Conservation (phyloP, 805 yeast species). For the Suhomyces vadensis region DNA sequence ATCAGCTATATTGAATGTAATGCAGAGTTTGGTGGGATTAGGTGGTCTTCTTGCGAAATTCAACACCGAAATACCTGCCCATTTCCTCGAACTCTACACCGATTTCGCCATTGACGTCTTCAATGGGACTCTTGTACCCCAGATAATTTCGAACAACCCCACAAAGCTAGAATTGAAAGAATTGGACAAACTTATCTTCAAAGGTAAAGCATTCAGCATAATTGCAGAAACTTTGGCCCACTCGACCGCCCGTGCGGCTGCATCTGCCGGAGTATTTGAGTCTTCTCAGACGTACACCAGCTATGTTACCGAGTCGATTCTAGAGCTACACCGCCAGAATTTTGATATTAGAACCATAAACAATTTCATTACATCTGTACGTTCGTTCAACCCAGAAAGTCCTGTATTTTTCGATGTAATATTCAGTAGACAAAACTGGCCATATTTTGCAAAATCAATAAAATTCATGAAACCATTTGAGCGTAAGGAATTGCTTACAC, state of each 20-base stretch:
- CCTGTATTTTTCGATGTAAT: conserved; percentile 23
- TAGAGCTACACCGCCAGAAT: conserved; percentile 12
- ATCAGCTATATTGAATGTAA: conserved; percentile 10
- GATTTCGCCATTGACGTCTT: not conserved
- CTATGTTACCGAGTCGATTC: conserved; percentile 21
- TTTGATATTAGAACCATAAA: conserved; percentile 12
- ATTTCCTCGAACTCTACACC: not conserved
- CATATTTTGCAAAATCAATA: conserved; percentile 14
- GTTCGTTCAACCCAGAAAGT: conserved; percentile 20
- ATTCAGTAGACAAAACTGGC: conserved; percentile 24
- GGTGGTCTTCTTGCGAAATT: conserved; percentile 29
- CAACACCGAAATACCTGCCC: not conserved
- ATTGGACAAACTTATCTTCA: conserved; percentile 39
- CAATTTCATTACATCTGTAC: conserved; percentile 22
- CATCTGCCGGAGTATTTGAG: conserved; percentile 7
- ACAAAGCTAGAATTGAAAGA: conserved; percentile 24
- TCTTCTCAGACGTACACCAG: conserved; percentile 22
- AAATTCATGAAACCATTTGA: conserved; percentile 28
- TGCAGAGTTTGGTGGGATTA: conserved; percentile 31
- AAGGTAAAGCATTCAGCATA: conserved; percentile 29
- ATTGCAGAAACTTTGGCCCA: conserved; percentile 22
- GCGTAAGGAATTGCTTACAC: conserved; percentile 20
- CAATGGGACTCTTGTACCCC: not conserved
- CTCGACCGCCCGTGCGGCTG: conserved; percentile 8
- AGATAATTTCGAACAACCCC: not conserved